Evolutionary conservation across 2,329 filamentous ascomycete genomes (phyloP), one percentile per base, ranked within the genome.

Genomic region (Fusarium tjaetaba): DNA sequence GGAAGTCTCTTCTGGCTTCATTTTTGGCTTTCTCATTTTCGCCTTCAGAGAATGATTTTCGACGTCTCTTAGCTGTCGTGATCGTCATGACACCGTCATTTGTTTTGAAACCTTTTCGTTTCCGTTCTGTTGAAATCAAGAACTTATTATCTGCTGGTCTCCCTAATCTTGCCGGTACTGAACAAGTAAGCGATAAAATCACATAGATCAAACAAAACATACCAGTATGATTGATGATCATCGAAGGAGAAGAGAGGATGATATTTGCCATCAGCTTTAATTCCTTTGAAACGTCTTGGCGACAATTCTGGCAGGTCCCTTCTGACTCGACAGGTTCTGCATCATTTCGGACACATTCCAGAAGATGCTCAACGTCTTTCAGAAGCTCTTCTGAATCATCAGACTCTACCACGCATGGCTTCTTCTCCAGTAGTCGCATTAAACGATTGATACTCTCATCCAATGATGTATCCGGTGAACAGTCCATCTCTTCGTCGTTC

Each of bases 131-230:
- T 0, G 18, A 46, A 5, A 67, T 18, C 0, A 11, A 5, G 1
- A 22, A 2, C 1, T 20, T n/a, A n/a, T n/a, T n/a, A n/a, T n/a
- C n/a, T 0, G 10, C 0, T 42, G 26, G 24, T 1, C 4, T 14
- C 5, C 11, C 10, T 0, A 7, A 11, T 2, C 3, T 11, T 11
- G 14, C 5, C 0, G 0, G n/a, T n/a, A n/a, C 61, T 45, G 5
- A 2, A 4, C 0, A 6, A n/a, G 2, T 66, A 14, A 63, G 49
- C 5, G 10, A 24, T 0, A 7, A 0, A 2, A 34, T 1, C 16
- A 1, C 0, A 26, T 2, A 22, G 16, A 20, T 7, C 2, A 3
- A 0, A 26, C 1, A 13, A 1, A 1, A 0, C 36, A 1, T 10
- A 18, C 59, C 22, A 2, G 6, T 64, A 15, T 39, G 14, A 1